Percentiles rank a stretch among this genome's conserved stretches.
These are phyloP conservation scores for Xylaria sp. DNA, from an alignment of 2,329 filamentous ascomycete genomes.

Conservation along the genomic window DNA sequence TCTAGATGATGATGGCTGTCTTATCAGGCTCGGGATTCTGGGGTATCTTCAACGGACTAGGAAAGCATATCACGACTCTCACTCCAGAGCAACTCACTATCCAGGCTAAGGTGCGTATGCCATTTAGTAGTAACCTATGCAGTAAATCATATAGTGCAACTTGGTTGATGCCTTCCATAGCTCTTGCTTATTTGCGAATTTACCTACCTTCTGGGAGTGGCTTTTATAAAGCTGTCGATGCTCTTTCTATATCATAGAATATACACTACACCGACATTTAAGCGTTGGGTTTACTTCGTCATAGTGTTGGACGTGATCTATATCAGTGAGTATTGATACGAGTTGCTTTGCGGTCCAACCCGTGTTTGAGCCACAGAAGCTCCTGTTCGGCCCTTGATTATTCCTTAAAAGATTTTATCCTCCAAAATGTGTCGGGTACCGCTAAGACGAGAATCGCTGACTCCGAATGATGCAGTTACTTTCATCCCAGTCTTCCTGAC, in stretches of 20 bases:
- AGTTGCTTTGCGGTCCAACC: background rate
- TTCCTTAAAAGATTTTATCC: background rate
- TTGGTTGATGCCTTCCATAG: slow-evolving; percentile 26
- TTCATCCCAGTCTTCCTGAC: slow-evolving; percentile 49
- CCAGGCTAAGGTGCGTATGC: slow-evolving; percentile 34
- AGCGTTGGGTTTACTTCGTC: slow-evolving; percentile 41
- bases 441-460: background rate
- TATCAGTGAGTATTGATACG: slow-evolving; percentile 27
- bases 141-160: slow-evolving; percentile 14
- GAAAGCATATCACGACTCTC: slow-evolving; percentile 37
- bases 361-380: background rate
- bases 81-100: slow-evolving; percentile 6
- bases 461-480: slow-evolving; percentile 32
- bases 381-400: background rate
- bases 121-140: background rate
- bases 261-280: slow-evolving; percentile 46
- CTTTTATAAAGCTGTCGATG: slow-evolving; percentile 49
- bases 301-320: slow-evolving; percentile 45
- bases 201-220: slow-evolving; percentile 46
- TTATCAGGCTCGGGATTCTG: slow-evolving; percentile 39
- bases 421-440: background rate
- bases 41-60: slow-evolving; percentile 43
- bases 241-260: slow-evolving; percentile 48
- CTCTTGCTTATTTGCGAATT: slow-evolving; percentile 42
- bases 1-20: slow-evolving; percentile 30